Conservation (phyloP, 1,284 basidiomycete species). For the Naganishia albida region DNA sequence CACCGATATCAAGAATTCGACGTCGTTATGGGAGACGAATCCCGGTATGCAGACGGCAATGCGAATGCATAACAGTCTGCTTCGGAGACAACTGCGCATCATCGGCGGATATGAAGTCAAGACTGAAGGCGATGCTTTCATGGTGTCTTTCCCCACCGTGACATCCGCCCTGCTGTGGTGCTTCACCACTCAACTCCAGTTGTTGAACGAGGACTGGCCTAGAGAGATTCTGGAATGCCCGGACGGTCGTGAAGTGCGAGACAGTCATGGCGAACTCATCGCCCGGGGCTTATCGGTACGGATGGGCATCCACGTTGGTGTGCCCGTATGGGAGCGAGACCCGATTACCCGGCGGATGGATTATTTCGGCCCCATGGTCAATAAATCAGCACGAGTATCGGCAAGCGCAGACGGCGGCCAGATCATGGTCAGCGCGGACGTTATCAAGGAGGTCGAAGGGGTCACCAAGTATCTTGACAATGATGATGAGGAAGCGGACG, state of each 20-base stretch:
- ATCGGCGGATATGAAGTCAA: constrained; percentile 99
- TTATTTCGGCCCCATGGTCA: constrained; percentile 92
- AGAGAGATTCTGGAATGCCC: constrained; percentile 89
- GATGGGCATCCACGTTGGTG: constrained; percentile 96
- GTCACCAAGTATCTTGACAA: constrained; percentile 50
- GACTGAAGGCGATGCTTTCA: constrained; percentile 98
- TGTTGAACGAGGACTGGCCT: constrained; percentile 89
- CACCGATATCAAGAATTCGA: constrained; percentile 98
- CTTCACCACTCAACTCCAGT: constrained; percentile 80
- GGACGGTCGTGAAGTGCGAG: constrained; percentile 81
- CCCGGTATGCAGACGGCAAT: constrained; percentile 95
- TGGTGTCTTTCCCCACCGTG: constrained; percentile 93
- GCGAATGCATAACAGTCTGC: constrained; percentile 82
- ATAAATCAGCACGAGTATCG: constrained; percentile 83
- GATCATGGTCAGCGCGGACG: constrained; percentile 88
- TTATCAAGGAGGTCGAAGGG: constrained; percentile 75
- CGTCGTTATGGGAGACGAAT: constrained; percentile 95
- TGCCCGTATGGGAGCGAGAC: constrained; percentile 88
- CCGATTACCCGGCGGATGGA: constrained; percentile 96
- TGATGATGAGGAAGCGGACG: constrained; percentile 58
- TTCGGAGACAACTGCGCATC: constrained; percentile 81
- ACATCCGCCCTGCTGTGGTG: constrained; percentile 89
- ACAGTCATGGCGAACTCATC: constrained; percentile 69
- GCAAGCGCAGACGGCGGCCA: constrained; percentile 88
- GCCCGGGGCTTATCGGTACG: constrained; percentile 89